Conservation (phyloP, 495 filamentous ascomycete species). For the Letharia columbiana region DNA sequence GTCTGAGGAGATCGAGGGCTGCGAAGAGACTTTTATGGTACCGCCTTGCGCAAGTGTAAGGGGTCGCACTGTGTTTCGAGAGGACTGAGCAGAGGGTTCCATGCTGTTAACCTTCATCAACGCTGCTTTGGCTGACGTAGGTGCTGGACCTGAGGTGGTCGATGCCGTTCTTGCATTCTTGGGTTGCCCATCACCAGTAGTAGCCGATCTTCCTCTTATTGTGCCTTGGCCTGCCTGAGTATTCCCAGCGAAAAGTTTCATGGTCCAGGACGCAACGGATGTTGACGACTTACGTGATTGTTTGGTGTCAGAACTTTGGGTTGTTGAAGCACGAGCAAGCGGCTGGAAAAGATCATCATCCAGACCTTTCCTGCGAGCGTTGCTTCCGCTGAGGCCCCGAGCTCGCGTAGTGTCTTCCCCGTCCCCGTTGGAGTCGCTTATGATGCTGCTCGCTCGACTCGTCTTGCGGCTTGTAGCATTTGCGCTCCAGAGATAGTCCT, state of each 20-base stretch:
- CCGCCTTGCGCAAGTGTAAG: slow-evolving; percentile 6
- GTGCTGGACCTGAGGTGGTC: slow-evolving; percentile 28
- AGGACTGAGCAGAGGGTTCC: slow-evolving; percentile 11
- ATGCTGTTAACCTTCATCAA: slow-evolving; percentile 46
- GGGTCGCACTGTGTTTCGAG: slow-evolving; percentile 17
- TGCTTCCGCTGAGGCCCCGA: slow-evolving; percentile 37
- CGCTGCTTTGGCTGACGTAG: slow-evolving; percentile 43
- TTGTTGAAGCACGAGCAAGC: slow-evolving; percentile 30
- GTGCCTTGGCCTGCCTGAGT: slow-evolving; percentile 28
- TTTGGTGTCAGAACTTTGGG: slow-evolving; percentile 34
- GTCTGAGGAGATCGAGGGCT: slow-evolving; percentile 14
- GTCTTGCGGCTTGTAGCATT: slow-evolving; percentile 52
- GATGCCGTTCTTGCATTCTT: slow-evolving; percentile 24
- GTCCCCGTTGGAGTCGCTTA: slow-evolving; percentile 46
- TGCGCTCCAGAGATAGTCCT: slow-evolving; percentile 72
- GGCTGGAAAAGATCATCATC: slow-evolving; percentile 68
- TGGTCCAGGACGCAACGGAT: slow-evolving; percentile 55
- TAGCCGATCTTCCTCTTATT: slow-evolving; percentile 22
- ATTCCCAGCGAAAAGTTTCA: slow-evolving; percentile 53
- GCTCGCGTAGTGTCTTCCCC: slow-evolving; percentile 33
- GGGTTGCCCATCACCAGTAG: slow-evolving; percentile 16
- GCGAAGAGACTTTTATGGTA: slow-evolving; percentile 8
- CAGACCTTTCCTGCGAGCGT: slow-evolving; percentile 56
- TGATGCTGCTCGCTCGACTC: slow-evolving; percentile 56
- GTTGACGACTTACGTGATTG: slow-evolving; percentile 49